Conservation (phyloP, 1,284 basidiomycete genomes). For the Rhodotorula sp. region DNA sequence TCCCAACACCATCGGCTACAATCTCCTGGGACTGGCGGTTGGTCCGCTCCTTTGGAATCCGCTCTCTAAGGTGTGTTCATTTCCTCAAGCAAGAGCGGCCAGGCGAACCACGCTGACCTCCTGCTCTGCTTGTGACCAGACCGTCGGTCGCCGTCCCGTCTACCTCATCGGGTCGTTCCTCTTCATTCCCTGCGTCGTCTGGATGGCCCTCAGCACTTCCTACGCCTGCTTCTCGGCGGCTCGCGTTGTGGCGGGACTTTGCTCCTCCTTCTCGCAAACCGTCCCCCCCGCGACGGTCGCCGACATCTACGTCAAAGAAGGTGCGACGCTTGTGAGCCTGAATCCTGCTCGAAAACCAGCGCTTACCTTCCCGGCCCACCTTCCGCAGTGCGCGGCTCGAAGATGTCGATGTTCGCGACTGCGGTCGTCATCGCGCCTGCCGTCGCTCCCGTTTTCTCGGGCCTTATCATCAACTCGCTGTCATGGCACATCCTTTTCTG, state of each 20-base stretch:
- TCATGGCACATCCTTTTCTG: constrained; percentile 49
- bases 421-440: constrained; percentile 47
- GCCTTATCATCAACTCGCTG: constrained; percentile 45
- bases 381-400: constrained; percentile 46
- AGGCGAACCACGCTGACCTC: background rate
- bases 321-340: background rate
- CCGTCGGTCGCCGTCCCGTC: constrained; percentile 49
- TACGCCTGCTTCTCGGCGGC: constrained; percentile 39
- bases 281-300: constrained; percentile 46
- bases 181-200: constrained; percentile 50
- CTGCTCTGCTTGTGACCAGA: background rate
- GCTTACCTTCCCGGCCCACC: background rate
- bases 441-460: constrained; percentile 50
- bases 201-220: constrained; percentile 46
- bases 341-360: background rate
- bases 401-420: constrained; percentile 46
- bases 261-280: constrained; percentile 44
- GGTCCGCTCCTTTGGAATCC: constrained; percentile 49
- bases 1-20: constrained; percentile 51
- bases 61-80: constrained; percentile 33
- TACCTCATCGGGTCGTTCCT: constrained; percentile 50
- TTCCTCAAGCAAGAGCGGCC: background rate
- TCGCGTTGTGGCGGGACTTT: constrained; percentile 45
- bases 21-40: constrained; percentile 51
- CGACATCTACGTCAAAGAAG: constrained; percentile 47